phyloP scores from a whole-genome alignment of 2,329 filamentous ascomycete genomes.

The Colletotrichum sidae region DNA sequence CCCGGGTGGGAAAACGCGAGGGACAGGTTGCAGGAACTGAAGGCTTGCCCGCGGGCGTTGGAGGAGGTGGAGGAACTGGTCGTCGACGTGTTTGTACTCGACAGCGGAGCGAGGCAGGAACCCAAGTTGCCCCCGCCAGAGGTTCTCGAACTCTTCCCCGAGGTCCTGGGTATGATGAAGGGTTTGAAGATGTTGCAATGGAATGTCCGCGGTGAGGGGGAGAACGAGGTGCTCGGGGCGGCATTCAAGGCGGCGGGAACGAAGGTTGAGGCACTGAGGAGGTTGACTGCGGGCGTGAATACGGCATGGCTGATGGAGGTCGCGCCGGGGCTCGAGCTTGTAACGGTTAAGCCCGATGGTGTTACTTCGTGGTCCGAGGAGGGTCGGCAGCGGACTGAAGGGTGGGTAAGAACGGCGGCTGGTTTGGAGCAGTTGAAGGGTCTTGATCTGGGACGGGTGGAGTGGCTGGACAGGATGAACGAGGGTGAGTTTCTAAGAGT shows the following conservation, averaged over 20 bases:
- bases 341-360: neutral
- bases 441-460: neutral
- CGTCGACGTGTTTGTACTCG: neutral
- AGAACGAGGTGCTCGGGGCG: neutral
- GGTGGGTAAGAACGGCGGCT: neutral
- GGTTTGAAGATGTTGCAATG: conserved; percentile 8
- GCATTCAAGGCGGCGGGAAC: neutral
- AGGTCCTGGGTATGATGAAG: neutral
- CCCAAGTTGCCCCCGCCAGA: neutral
- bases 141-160: neutral
- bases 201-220: neutral
- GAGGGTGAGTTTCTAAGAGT: neutral
- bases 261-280: neutral
- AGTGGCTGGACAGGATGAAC: neutral
- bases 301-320: neutral
- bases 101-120: neutral
- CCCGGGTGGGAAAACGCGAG: conserved; percentile 2
- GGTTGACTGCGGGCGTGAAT: neutral
- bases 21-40: neutral
- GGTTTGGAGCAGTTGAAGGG: neutral
- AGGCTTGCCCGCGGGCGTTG: neutral
- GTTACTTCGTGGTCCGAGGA: neutral
- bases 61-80: neutral
- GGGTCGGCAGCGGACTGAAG: too few species aligned
- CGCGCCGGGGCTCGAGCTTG: neutral